Conservation (phyloP, 495 filamentous ascomycete species). For the Lasiosphaeria ovina region DNA sequence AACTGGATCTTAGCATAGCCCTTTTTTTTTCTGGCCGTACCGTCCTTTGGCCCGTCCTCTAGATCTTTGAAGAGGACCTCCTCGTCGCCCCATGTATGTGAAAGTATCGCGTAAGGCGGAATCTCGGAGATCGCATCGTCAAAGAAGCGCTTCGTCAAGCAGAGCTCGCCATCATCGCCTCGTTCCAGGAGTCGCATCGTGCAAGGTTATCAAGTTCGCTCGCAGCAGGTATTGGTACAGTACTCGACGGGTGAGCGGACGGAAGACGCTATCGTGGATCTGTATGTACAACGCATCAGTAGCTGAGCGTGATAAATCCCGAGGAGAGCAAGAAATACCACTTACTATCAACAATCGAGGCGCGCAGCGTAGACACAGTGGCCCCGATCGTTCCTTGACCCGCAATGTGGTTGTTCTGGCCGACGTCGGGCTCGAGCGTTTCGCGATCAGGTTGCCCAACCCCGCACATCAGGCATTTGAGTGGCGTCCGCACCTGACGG, state of each 20-base stretch:
- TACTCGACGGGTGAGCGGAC: slow-evolving; percentile 7
- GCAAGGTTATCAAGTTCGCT: not conserved
- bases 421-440: not conserved
- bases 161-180: not conserved
- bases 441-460: no score
- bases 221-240: slow-evolving; percentile 9
- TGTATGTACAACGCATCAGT: slow-evolving; percentile 4
- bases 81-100: slow-evolving; percentile 8
- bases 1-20: no score
- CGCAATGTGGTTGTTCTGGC: no score
- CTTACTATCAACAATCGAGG: not conserved
- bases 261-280: slow-evolving; percentile 9
- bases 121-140: slow-evolving; percentile 7
- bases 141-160: not conserved
- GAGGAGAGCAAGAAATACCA: slow-evolving; percentile 7
- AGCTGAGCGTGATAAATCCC: not conserved
- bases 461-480: slow-evolving; percentile 10
- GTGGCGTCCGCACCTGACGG: no score
- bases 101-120: slow-evolving; percentile 6
- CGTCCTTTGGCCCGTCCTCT: not conserved
- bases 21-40: not conserved
- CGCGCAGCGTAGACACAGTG: slow-evolving; percentile 3
- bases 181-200: slow-evolving; percentile 8
- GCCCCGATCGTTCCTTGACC: not conserved
- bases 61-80: slow-evolving; percentile 6